Evolutionary conservation across 352 stramenopile species (phyloP), one percentile per base, ranked within the genome.

Genomic region (Pythium aristosporum): DNA sequence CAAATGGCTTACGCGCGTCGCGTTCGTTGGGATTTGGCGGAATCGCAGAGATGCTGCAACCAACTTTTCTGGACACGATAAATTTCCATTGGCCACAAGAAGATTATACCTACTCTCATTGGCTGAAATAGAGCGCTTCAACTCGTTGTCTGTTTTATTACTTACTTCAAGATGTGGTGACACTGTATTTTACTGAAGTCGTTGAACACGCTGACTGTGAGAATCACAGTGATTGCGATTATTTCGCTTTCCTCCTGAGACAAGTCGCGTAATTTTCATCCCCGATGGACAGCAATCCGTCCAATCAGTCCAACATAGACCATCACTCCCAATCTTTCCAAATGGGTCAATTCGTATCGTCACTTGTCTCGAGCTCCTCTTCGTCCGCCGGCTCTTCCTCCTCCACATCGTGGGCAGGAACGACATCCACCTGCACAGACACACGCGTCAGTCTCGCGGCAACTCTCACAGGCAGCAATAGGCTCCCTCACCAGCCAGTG

Each of bases 401-500:
- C 5, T 69, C 57, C 21, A 82, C 67, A 7, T 78, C 65, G 21
- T 86, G 71, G 11, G 82, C 76, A 10, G 66, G 68, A 16, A 73
- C 70, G 34, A 89, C 62, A 37, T 75, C 82, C 21, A 78, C 74
- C 76, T 85, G 41, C 7, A 47, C 4, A 11, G 5, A 44, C 34
- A 55, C n/a, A 55, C 11, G 41, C 18, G 46, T 34, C 5, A 47
- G 25, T 20, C 37, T 47, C n/a, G 5, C 25, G 0, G 25, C 3
- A 5, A 30, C 25, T 30, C 5, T 30, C 25, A 30, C 25, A 5
- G 25, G 25, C 25, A 30, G 25, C 25, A 30, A 30, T 5, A 30
- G 25, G 25, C 25, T 30, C 25, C 3, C 25, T 30, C 25, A 88
- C 79, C 73, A 94, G 67, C 82, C 80, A 92, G 32, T 73, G 65